These are phyloP conservation scores for Trifolium fragiferum DNA, from an alignment of 306 rosid genomes.

Conservation along the genomic window DNA sequence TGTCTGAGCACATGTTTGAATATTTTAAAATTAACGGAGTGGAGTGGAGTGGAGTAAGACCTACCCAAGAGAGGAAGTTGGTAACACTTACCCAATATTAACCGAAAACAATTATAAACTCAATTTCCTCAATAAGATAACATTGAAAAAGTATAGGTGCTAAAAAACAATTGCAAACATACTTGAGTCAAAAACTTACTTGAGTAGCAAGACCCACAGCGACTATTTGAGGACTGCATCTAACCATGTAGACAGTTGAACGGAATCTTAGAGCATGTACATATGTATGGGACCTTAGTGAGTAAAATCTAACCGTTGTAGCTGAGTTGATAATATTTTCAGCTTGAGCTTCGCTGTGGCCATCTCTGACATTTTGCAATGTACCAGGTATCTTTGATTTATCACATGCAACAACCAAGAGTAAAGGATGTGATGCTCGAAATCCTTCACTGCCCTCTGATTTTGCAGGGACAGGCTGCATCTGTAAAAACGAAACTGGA, in stretches of 20 bases:
- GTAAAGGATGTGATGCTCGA: conserved; percentile 84
- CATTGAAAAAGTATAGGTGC: conserved; percentile 29
- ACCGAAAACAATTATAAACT: conserved; percentile 31
- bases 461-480: conserved; percentile 79
- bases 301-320: conserved; percentile 90
- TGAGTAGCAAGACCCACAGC: conserved; percentile 96
- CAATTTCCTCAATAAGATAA: conserved; percentile 31
- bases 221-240: conserved; percentile 92
- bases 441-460: conserved; percentile 71
- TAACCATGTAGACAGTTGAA: conserved; percentile 87
- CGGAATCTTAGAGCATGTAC: conserved; percentile 97
- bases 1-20: conserved; percentile 25
- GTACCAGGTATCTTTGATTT: conserved; percentile 73
- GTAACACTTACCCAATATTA: conserved; percentile 35
- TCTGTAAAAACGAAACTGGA: conserved; percentile 94
- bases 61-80: conserved; percentile 1
- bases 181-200: conserved; percentile 61
- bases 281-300: conserved; percentile 76
- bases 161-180: conserved; percentile 26
- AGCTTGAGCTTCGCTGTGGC: conserved; percentile 58
- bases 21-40: not conserved
- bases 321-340: conserved; percentile 70
- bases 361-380: conserved; percentile 77
- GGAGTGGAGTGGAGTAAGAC: not conserved
- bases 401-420: conserved; percentile 92